Percentiles rank a stretch among this genome's conserved stretches.
Evolutionary conservation across 2,329 filamentous ascomycete genomes (phyloP).

Genomic region (Trichoderma oligosporum): DNA sequence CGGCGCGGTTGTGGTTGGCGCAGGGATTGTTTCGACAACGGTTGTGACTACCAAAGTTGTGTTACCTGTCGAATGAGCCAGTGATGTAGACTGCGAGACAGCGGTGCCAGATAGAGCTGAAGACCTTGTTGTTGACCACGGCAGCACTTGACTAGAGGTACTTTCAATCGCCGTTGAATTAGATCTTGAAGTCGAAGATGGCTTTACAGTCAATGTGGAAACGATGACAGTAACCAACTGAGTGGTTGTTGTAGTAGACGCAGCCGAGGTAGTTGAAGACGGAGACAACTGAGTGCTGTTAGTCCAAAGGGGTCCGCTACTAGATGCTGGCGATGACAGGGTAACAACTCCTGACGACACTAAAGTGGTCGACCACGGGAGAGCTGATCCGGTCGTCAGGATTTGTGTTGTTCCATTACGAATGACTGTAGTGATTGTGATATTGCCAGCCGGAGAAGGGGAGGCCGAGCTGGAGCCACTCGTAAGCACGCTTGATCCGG

Average conservation of each 20-base stretch:
- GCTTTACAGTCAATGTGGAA: neutral
- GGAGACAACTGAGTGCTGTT: constrained; percentile 13
- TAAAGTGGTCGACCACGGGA: constrained; percentile 20
- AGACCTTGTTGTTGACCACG: constrained; percentile 5
- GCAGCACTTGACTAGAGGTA: neutral
- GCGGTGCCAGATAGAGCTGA: constrained; percentile 2
- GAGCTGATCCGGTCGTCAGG: constrained; percentile 16
- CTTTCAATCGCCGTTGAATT: neutral
- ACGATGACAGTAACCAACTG: constrained; percentile 13
- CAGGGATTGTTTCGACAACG: neutral
- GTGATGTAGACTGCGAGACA: neutral
- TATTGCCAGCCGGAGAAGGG: constrained; percentile 21
- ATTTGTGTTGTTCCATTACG: constrained; percentile 17
- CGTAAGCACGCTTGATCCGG: neutral
- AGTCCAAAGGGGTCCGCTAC: constrained; percentile 12
- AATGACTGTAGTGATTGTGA: constrained; percentile 16
- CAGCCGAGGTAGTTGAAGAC: neutral
- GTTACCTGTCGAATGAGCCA: neutral
- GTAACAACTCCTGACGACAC: constrained; percentile 19
- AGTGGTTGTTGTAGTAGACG: constrained; percentile 11
- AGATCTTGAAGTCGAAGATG: neutral
- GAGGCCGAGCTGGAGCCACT: neutral
- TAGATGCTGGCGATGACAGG: neutral
- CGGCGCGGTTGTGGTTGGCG: neutral
- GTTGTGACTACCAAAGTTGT: neutral